phyloP scores from a whole-genome alignment of 345 rosid species.

The Moricandia arvensis region DNA sequence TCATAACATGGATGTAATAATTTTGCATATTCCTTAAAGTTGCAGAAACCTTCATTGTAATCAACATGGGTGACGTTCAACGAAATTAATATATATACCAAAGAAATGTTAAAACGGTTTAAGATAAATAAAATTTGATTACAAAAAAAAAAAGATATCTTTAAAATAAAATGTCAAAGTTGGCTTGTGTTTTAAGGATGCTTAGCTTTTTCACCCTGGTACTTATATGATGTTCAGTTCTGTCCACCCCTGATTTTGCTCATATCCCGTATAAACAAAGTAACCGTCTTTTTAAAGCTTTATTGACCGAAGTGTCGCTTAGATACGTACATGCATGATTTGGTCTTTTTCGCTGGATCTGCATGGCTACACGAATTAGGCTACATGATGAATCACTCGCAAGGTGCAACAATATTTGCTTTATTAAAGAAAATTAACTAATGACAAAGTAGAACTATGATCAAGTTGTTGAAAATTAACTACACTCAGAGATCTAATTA shows the following conservation, averaged over 20 bases:
- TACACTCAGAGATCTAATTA: conserved; percentile 22
- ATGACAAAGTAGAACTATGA: conserved; percentile 21
- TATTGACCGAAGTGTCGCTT: conserved; percentile 37
- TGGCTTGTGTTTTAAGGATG: conserved; percentile 49
- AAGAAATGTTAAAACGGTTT: too few species aligned
- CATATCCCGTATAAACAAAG: conserved; percentile 40
- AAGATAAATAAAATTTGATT: too few species aligned
- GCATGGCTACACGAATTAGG: conserved; percentile 39
- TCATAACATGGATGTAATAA: neutral
- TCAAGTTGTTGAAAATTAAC: conserved; percentile 28
- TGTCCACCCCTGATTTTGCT: conserved; percentile 4
- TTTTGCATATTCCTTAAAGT: neutral
- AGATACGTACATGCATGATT: conserved; percentile 38
- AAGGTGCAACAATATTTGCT: conserved; percentile 23
- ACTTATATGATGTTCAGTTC: conserved; percentile 13
- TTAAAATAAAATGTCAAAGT: conserved; percentile 4
- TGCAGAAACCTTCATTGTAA: conserved; percentile 9
- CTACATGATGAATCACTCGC: too few species aligned
- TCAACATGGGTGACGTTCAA: neutral
- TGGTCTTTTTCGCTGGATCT: conserved; percentile 27
- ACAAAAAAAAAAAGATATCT: neutral
- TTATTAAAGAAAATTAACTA: conserved; percentile 10
- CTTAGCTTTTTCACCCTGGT: conserved; percentile 14
- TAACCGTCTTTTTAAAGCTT: conserved; percentile 10
- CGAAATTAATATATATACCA: too few species aligned